Percentiles rank a stretch among this genome's conserved stretches.
Evolutionary conservation across 805 yeast genomes (phyloP).

Genomic region (Candida ascalaphidarum): DNA sequence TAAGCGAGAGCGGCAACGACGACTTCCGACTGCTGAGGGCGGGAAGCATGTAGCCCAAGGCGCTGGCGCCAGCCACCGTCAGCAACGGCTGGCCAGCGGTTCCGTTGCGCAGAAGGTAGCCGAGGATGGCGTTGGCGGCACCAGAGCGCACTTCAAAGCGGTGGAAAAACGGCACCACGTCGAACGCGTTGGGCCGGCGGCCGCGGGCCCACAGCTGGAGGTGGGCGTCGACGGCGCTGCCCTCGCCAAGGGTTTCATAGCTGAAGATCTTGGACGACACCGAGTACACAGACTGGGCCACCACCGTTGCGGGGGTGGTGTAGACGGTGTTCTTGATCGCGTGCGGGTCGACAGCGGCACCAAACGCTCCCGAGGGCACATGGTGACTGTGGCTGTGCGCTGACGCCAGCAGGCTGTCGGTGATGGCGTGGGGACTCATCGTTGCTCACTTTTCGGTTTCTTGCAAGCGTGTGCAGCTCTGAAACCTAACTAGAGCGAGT

Average conservation of each 20-base stretch:
- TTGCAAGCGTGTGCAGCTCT: too few relatives aligned
- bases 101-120: slow-evolving; percentile 41
- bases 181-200: slow-evolving; percentile 41
- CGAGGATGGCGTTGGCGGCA: slow-evolving; percentile 72
- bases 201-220: slow-evolving; percentile 52
- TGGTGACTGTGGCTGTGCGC: slow-evolving; percentile 6
- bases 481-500: too few relatives aligned
- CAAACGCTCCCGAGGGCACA: slow-evolving; percentile 53
- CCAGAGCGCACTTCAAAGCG: slow-evolving; percentile 72
- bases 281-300: slow-evolving; percentile 47
- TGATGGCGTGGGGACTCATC: too few relatives aligned
- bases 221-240: slow-evolving; percentile 51
- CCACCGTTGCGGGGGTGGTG: slow-evolving; percentile 46
- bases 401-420: too few relatives aligned
- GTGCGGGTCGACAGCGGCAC: slow-evolving; percentile 49
- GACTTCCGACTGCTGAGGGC: slow-evolving; percentile 30
- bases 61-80: slow-evolving; percentile 57
- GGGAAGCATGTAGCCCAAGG: slow-evolving; percentile 62
- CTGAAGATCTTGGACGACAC: slow-evolving; percentile 50
- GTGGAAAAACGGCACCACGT: slow-evolving; percentile 53
- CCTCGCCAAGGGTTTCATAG: slow-evolving; percentile 60
- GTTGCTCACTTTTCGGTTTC: too few relatives aligned
- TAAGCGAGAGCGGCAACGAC: slow-evolving; percentile 54
- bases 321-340: slow-evolving; percentile 39
- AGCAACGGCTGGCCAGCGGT: slow-evolving; percentile 28